Base-by-base conservation (phyloP, 768 basidiomycete genomes). In the Pisolithus marmoratus region DNA sequence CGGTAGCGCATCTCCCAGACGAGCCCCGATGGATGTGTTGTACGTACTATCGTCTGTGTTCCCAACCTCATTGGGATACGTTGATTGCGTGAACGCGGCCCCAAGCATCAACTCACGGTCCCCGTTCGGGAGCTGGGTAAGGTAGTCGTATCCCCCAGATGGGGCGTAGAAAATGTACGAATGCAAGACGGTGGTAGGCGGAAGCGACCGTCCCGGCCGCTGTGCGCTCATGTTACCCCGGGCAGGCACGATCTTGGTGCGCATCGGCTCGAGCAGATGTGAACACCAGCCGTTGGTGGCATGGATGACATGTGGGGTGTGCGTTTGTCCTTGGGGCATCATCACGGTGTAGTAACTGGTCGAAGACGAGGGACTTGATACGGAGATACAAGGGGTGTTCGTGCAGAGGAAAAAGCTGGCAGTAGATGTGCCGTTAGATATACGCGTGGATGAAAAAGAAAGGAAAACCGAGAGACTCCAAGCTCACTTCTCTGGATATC, bases 241-340 rank as follows among this genome's bases (percentile, higher is more conserved):
- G 38, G 78, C 62, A 8, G 87, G 85, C 17, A 86, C 62, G 53
- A 88, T 79, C 62, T 80, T 86, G 47, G 72, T 71, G 19, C 81
- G 78, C 70, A 88, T 71, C 0, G 77, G 76, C 12, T 75, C 71
- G 50, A 94, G 70, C 40, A 94, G 77, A 55, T 88, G 83, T 1
- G 87, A 80, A 2, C 74, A 72, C 82, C 90, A 93, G 19, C 79
- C 90, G 63, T 95, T 95, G 3, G 90, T 92, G 2, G 89, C 87
- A 62, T 92, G 90, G 11, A 94, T 72, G 40, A 94, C 74, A 63
- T 89, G 86, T 3, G 66, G 68, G 0, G 87, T 71, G 15, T 58
- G 66, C 23, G 90, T 73, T 5, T 57, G 60, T 0, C 91, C 90
- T 46, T 76, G 73, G 0, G 83, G 72, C 1, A 90, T 92, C 19